phyloP scores from a whole-genome alignment of 2,329 filamentous ascomycete species.

The Fusarium graminum region DNA sequence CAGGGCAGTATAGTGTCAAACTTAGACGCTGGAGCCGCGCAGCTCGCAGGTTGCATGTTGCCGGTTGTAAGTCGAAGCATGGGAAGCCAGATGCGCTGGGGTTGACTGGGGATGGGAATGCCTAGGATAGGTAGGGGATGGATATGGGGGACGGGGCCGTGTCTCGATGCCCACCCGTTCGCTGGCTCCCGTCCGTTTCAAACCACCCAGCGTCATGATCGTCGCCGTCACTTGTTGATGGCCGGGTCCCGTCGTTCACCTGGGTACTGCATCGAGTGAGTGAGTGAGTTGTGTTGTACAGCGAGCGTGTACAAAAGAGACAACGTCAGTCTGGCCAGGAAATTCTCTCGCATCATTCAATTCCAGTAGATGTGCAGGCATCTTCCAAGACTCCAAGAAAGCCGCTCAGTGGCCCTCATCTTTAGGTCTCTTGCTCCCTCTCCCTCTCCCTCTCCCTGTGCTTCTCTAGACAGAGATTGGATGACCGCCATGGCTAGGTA shows the following conservation, averaged over 20 bases:
- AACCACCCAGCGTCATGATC: constrained; percentile 46
- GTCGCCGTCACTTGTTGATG: constrained; percentile 38
- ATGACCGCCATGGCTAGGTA: background rate
- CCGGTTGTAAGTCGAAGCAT: constrained; percentile 25
- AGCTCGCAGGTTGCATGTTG: constrained; percentile 28
- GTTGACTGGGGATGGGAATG: background rate
- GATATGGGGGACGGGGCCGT: constrained; percentile 25
- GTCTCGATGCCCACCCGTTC: constrained; percentile 47
- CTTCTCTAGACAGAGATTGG: background rate
- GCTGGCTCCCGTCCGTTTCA: constrained; percentile 40
- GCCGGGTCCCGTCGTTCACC: constrained; percentile 29
- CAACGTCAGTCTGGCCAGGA: constrained; percentile 23
- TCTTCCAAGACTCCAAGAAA: constrained; percentile 11
- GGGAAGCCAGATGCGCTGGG: constrained; percentile 22
- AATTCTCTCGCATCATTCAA: constrained; percentile 23
- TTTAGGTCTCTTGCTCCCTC: constrained; percentile 18
- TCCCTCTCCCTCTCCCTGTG: background rate
- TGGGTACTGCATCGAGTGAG: constrained; percentile 27
- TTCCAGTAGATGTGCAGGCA: background rate
- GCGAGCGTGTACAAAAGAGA: constrained; percentile 26
- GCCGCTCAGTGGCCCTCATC: constrained; percentile 33
- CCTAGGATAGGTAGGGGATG: constrained; percentile 11
- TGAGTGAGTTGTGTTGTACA: constrained; percentile 22
- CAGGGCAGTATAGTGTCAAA: constrained; percentile 11
- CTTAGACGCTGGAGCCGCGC: constrained; percentile 39